These are phyloP conservation scores for Xylaria acuta DNA, from an alignment of 495 filamentous ascomycete genomes.

Conservation along the genomic window DNA sequence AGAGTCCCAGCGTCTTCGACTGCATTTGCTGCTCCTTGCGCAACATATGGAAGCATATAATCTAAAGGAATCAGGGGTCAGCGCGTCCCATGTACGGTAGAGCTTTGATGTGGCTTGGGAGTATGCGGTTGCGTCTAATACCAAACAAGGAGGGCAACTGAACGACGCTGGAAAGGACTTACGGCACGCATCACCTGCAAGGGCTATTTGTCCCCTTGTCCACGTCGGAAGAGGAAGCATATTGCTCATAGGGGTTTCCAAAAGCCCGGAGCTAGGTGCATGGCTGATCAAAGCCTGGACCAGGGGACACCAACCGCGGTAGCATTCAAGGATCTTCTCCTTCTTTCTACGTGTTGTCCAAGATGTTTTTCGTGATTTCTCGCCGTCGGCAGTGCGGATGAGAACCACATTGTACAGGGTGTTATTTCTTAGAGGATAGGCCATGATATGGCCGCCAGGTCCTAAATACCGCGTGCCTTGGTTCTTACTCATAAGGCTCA, in stretches of 20 bases:
- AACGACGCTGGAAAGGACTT: neutral
- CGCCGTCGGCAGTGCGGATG: conserved; percentile 11
- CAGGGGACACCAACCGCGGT: conserved; percentile 18
- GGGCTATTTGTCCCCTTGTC: conserved; percentile 3
- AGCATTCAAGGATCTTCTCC: conserved; percentile 15
- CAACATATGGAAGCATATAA: conserved; percentile 26
- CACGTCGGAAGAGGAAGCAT: conserved; percentile 21
- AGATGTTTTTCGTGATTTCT: neutral
- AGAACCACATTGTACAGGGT: conserved; percentile 34
- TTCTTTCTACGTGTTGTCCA: conserved; percentile 18
- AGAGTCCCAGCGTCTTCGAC: conserved; percentile 36
- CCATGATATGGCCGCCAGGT: conserved; percentile 52
- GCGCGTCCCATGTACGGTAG: neutral
- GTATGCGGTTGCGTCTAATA: neutral
- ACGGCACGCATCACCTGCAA: conserved; percentile 24
- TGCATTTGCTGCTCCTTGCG: conserved; percentile 34
- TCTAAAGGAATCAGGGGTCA: conserved; percentile 10
- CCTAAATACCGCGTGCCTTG: conserved; percentile 54
- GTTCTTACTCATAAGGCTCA: conserved; percentile 46
- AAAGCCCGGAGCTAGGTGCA: neutral
- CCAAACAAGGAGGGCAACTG: no score
- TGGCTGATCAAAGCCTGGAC: conserved; percentile 10
- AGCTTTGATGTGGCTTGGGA: neutral
- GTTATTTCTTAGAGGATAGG: conserved; percentile 32
- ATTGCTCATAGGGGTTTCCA: conserved; percentile 22